Evolutionary conservation across 2,329 filamentous ascomycete genomes (phyloP).

Genomic region (Bipolaris zeicola): DNA sequence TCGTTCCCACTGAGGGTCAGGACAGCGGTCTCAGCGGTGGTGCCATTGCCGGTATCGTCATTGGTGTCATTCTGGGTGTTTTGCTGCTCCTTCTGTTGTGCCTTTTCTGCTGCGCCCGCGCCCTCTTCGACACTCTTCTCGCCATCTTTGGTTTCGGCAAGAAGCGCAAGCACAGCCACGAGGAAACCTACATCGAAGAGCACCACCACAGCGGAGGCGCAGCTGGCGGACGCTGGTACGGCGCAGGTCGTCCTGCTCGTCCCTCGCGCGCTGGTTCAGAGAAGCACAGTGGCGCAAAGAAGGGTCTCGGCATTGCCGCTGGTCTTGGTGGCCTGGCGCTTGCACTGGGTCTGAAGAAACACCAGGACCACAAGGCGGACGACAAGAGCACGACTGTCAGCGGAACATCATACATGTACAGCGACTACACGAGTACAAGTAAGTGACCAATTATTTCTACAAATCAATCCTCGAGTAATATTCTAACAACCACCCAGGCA

Average conservation of each 20-base stretch:
- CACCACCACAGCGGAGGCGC: constrained; percentile 66
- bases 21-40: constrained; percentile 64
- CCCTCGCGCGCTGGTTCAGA: constrained; percentile 40
- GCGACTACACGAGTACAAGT: constrained; percentile 57
- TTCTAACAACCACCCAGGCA: constrained; percentile 44
- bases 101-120: constrained; percentile 68
- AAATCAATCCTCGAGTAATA: neutral
- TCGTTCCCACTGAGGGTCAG: constrained; percentile 35
- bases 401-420: constrained; percentile 49
- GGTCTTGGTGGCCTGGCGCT: constrained; percentile 53
- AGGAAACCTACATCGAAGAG: constrained; percentile 69
- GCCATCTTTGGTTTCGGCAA: constrained; percentile 67
- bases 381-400: constrained; percentile 52
- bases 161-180: constrained; percentile 52
- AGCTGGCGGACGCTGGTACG: constrained; percentile 58
- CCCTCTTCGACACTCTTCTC: constrained; percentile 63
- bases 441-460: constrained; percentile 35
- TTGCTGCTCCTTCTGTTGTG: constrained; percentile 71
- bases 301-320: constrained; percentile 48
- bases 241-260: constrained; percentile 44
- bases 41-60: constrained; percentile 81
- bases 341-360: constrained; percentile 53
- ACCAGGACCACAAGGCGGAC: constrained; percentile 47
- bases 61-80: constrained; percentile 72
- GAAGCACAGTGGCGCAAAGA: constrained; percentile 45